Evolutionary conservation across 305 asterid genomes (phyloP).

Genomic region (Fraxinus xanthoxyloides): DNA sequence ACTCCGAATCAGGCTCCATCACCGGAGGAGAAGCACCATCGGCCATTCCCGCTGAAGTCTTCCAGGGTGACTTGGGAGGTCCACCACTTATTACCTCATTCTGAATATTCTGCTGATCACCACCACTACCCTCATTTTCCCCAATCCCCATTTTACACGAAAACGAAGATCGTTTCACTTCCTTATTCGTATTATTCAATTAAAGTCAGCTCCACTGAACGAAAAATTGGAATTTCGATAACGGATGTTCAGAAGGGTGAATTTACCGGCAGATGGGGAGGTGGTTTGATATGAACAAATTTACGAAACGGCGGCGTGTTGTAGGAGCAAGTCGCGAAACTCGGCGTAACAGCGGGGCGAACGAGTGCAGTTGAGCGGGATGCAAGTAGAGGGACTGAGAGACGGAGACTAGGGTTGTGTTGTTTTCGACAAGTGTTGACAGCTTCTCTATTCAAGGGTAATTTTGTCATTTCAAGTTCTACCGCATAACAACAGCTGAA

Average conservation of each 20-base stretch:
- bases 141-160: constrained; percentile 36
- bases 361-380: not conserved
- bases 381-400: not conserved
- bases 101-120: constrained; percentile 48
- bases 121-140: constrained; percentile 48
- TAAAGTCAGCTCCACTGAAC: not conserved
- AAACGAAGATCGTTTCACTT: not conserved
- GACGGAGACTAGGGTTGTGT: constrained; percentile 41
- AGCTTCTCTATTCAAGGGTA: constrained; percentile 3
- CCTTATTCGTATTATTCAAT: constrained; percentile 17
- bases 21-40: constrained; percentile 37
- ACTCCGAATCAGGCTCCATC: constrained; percentile 51
- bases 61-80: constrained; percentile 77
- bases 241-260: not conserved
- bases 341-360: not conserved
- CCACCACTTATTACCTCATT: constrained; percentile 21
- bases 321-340: not conserved
- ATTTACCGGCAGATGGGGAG: not conserved
- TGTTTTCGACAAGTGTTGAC: constrained; percentile 26
- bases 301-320: constrained; percentile 10
- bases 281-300: not conserved
- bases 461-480: not conserved
- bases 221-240: not conserved
- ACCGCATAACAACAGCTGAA: not conserved
- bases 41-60: constrained; percentile 32